A percentile compares a stretch with the other conserved stretches of the same genome.
Conservation (phyloP, 2,329 filamentous ascomycete genomes). For the Exophiala alcalophila region DNA sequence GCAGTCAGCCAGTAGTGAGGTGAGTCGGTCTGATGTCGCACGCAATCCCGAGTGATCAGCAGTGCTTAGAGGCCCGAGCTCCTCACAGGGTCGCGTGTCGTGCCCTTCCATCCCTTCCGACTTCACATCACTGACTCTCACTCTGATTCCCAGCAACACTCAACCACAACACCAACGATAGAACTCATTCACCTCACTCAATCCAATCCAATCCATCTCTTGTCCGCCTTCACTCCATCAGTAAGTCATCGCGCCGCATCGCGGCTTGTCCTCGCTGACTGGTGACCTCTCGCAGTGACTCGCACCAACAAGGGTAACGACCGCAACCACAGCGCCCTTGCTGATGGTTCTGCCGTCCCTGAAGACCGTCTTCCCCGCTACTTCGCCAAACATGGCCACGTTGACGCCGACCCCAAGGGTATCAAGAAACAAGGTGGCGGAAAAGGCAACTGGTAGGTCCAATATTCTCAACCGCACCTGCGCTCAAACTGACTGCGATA, state of each 20-base stretch:
- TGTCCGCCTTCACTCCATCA: constrained; percentile 12
- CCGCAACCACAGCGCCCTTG: constrained; percentile 78
- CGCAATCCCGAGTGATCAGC: constrained; percentile 9
- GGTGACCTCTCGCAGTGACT: constrained; percentile 67
- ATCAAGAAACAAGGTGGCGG: constrained; percentile 95
- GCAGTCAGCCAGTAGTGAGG: constrained; percentile 14
- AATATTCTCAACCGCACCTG: constrained; percentile 8
- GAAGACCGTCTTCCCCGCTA: constrained; percentile 81
- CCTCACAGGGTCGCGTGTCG: constrained; percentile 26
- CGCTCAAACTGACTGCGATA: constrained; percentile 39
- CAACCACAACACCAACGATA: constrained; percentile 13
- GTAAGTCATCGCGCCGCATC: constrained; percentile 21
- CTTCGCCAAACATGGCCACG: constrained; percentile 83
- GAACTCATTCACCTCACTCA: constrained; percentile 10
- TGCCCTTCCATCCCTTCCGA: constrained; percentile 17
- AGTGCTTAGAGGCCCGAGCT: constrained; percentile 25
- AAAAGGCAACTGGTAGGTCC: constrained; percentile 84
- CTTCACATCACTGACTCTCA: constrained; percentile 19
- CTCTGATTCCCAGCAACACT: constrained; percentile 20
- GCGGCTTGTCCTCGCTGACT: neutral
- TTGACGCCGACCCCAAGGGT: constrained; percentile 82
- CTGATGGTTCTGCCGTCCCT: constrained; percentile 67
- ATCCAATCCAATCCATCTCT: too few relatives aligned
- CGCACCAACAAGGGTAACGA: constrained; percentile 95
- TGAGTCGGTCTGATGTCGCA: constrained; percentile 13